Evolutionary conservation across 331 rosid genomes (phyloP), one percentile per base, ranked within the genome.

Genomic region (Quercus phellos): DNA sequence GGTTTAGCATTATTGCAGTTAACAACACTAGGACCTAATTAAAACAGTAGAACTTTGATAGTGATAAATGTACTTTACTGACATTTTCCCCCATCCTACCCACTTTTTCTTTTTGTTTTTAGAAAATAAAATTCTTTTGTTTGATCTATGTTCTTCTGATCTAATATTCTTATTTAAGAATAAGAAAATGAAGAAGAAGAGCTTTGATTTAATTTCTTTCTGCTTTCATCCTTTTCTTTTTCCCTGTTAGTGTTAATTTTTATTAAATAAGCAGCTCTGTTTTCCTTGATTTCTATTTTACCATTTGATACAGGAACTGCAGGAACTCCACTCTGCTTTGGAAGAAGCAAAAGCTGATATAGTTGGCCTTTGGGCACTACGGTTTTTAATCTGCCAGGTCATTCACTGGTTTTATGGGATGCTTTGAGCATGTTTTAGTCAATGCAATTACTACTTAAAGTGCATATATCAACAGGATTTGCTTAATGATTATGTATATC

Each of bases 291-390:
- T 42, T 77, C 46, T 11, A 67, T 56, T 63, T 78, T 59, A 26
- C 79, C 74, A 77, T 80, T 85, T 80, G 74, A 80, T 72, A 56
- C 87, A 94, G 99, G 97, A 94, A 82, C 85, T 94, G 77, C 88
- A 94, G 92, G 99, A 94, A 84, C 90, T 94, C 80, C 84, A 94
- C 86, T 92, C 98, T 6, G 90, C 97, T 83, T 70, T 92, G 66
- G 99, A 92, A 90, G 98, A 92, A 87, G 99, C 98, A 83, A 94
- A 92, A 85, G 99, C 98, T 74, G 98, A 94, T 76, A 92, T 94
- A 79, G 99, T 94, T 70, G 99, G 99, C 76, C 96, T 94, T 26
- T 94, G 98, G 99, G 98, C 96, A 46, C 80, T 94, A 82, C 85
- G 81, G 81, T 94, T 90, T 81, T 81, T 94, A 75, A 85, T 88